Evolutionary conservation across 2,329 filamentous ascomycete species (phyloP), one percentile per base, ranked within the genome.

Genomic region (Hypomyces perniciosus): DNA sequence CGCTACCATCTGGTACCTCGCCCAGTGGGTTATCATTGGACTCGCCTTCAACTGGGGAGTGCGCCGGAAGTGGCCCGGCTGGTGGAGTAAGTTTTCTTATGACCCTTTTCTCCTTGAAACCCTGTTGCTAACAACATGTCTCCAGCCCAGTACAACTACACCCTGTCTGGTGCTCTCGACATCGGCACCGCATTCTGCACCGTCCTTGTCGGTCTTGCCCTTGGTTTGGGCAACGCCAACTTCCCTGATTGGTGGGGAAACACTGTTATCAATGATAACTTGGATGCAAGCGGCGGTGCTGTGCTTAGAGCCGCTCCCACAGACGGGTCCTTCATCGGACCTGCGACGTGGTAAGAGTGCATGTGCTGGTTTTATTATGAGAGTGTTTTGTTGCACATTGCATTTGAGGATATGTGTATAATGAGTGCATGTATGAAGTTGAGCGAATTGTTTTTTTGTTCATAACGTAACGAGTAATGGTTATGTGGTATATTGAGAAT

Each of bases 101-200:
- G n/a, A 27, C 9, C 10, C 31, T 28, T 33, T 52, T 13, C n/a
- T 6, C 8, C 13, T 26, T 6, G n/a, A 4, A 39, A n/a, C 9
- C 6, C 12, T 29, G 3, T 12, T 2, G 8, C 28, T 33, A 45
- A 55, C 46, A 29, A 38, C 31, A 5, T 27, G 12, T 6, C 1
- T 10, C 7, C 42, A 57, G 56, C 55, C 50, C 59, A 55, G 10
- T 83, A 81, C 68, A 84, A 82, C 65, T 83, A 82, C 52, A 71
- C 81, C 48, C 67, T 80, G 1, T 81, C 79, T 8, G 80, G 79
- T 0, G 79, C 76, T 2, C 69, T 83, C 38, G 79, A 82, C 46
- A 75, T 77, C 38, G 80, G 79, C n/a, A 73, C 81, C 1, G 77
- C 76, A 1, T 61, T 84, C n/a, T 75, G 76, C 30, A 75, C 82